Conservation (phyloP, 2,329 filamentous ascomycete genomes). For the Orbilia blumenaviensis region DNA sequence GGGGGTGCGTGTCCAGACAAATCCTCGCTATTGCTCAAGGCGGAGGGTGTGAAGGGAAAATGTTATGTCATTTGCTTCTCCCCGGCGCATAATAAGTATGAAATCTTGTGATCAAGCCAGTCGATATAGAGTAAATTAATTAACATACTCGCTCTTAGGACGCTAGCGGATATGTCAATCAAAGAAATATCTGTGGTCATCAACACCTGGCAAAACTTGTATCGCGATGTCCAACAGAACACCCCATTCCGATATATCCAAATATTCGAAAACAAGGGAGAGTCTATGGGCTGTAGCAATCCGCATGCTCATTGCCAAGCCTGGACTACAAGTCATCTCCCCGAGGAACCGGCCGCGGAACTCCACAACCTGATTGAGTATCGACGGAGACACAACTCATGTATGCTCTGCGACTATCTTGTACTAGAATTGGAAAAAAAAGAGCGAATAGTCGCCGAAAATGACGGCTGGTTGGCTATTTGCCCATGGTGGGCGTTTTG, state of each 20-base stretch:
- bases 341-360: constrained; percentile 87
- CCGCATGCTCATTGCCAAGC: constrained; percentile 96
- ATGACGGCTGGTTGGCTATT: constrained; percentile 81
- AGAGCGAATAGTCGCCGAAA: constrained; percentile 88
- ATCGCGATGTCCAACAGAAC: constrained; percentile 76
- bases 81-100: constrained; percentile 77
- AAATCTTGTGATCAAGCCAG: background rate
- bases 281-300: constrained; percentile 98
- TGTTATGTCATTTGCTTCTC: constrained; percentile 98
- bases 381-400: constrained; percentile 72
- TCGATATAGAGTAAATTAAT: background rate
- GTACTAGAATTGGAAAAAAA: constrained; percentile 80
- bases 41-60: constrained; percentile 87
- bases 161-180: constrained; percentile 85
- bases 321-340: constrained; percentile 90
- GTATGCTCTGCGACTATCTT: constrained; percentile 87
- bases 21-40: constrained; percentile 78
- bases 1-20: constrained; percentile 51
- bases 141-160: too few relatives aligned
- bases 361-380: constrained; percentile 82
- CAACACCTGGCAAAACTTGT: constrained; percentile 90
- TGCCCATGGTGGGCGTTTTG: constrained; percentile 98
- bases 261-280: constrained; percentile 98
- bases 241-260: constrained; percentile 95
- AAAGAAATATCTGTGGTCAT: constrained; percentile 82